Evolutionary conservation across 306 rosid species (phyloP), one percentile per base, ranked within the genome.

Genomic region (Trichosanthes cucumerina): DNA sequence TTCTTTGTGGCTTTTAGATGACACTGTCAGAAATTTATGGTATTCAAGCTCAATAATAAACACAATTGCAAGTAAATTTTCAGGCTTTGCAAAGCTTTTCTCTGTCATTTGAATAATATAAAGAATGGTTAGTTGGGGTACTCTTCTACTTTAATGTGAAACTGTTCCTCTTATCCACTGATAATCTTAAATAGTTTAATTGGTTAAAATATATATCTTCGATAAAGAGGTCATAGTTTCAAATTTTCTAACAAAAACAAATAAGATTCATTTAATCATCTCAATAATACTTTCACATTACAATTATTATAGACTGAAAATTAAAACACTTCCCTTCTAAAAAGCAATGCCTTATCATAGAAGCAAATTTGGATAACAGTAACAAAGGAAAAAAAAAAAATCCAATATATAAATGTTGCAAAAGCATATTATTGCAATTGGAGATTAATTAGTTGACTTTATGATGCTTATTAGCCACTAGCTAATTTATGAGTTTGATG

Each of bases 1-100:
- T 93, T 93, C 88, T 89, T 91, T 90, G 88, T 86, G 85, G 91
- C 92, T 88, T 90, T 69, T 69, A 43, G 73, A 65, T 46, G 57
- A 46, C 33, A 43, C 36, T 41, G 19, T 74, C 18, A 74, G 46
- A 50, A 33, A 18, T 50, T 31, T 11, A 16, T 31, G 78, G 62
- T 9, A 50, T 74, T 50, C 11, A 74, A 74, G 78, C 78, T 19
- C 78, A 34, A 28, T 31, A 74, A 74, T 74, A 74, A 74, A 74
- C 19, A 31, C 60, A 73, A 47, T 73, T 15, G 11, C 34, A n/a
- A 43, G n/a, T 69, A 69, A n/a, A 39, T 21, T 69, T 69, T 68
- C 75, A 68, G 74, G 28, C 50, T 68, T 39, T 69, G 4, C 53
- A 41, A 39, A 69, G 8, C 4, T n/a, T 69, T 21, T 23, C 54